Evolutionary conservation across 2,329 filamentous ascomycete species (phyloP), one percentile per base, ranked within the genome.

Genomic region (Apiospora koreana): DNA sequence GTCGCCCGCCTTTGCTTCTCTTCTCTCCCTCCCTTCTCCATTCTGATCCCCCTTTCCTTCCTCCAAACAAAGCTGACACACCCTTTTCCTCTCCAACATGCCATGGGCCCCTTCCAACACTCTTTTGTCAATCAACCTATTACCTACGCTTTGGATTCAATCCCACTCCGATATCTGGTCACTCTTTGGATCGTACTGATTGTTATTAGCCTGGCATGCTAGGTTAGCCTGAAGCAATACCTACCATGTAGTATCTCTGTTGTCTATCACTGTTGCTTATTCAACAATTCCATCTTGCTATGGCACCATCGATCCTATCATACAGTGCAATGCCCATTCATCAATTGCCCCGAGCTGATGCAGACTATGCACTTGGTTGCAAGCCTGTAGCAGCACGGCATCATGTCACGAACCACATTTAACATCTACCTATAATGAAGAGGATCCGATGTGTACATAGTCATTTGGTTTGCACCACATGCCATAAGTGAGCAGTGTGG

Each of bases 1-100:
- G 69, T 76, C 74, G 72, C 73, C 65, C 74, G 72, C 73, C 65
- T 72, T 71, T 73, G 72, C 73, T 71, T 43, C 66, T 23, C 43
- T 50, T 23, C 41, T 46, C 21, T 23, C n/a, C 6, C 18, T 43
- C 23, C 25, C 45, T 23, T 42, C 8, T 18, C n/a, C n/a, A 21
- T n/a, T 23, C 64, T 18, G 14, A 18, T 38, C 42, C 62, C 25
- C 50, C 65, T 28, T 46, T 46, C 66, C 28, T 64, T 25, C 41
- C 45, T 42, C 45, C 23, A 69, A 68, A 62, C 67, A 58, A 65
- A 72, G 68, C 68, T 72, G 68, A 38, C 68, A 58, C 66, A 42
- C 31, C 9, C 35, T 25, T 41, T 6, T 23, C 3, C 42, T 45
- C 25, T 18, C 54, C 54, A 62, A 62, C 54, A 62, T 62, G 54